Base-by-base conservation (phyloP, 805 yeast genomes). In the Saccharomycopsis schoenii region DNA sequence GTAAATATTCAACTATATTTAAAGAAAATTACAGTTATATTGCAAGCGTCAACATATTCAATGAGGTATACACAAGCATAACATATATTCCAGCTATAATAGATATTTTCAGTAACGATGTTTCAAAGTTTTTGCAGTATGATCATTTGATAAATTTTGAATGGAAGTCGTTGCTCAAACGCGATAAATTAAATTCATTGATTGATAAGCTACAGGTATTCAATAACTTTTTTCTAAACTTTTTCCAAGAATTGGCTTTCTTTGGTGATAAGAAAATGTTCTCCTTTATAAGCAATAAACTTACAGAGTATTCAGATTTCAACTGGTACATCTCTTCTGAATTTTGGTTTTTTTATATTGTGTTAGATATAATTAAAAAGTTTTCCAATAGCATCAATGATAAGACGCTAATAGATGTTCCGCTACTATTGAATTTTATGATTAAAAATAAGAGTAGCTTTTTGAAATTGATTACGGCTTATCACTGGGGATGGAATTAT, bases 401-500 rank as follows among this genome's bases (percentile, higher is more conserved):
- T 29, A 56, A 21, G 11, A 37, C 52, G 1, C 15, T 29, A 19
- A 25, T 29, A 10, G 25, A 19, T 24, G 8, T 29, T 19, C 29
- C 39, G 1, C 21, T 57, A 56, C 25, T 25, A 15, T 21, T 40
- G 19, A 42, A 29, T 50, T 57, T 40, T 10, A 24, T n/a, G 21
- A 56, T 15, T 55, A 24, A 61, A 12, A 61, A 63, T 39, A 59
- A 55, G 19, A 15, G 12, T 37, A 59, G 56, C 25, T 36, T 63
- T 41, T 34, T 52, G 12, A 61, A 58, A 11, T 59, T 63, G 34
- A 47, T 63, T 12, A 21, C 61, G 1, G 61, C 65, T 2, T 63
- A 61, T 34, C 65, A 63, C 24, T 63, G 65, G 65, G 65, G 65
- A 19, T 63, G 55, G 25, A 39, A 63, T 36, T 63, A 64, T 62